These are phyloP conservation scores for Pseudozyma sp. DNA, from an alignment of 1,284 basidiomycete genomes.

Conservation along the genomic window DNA sequence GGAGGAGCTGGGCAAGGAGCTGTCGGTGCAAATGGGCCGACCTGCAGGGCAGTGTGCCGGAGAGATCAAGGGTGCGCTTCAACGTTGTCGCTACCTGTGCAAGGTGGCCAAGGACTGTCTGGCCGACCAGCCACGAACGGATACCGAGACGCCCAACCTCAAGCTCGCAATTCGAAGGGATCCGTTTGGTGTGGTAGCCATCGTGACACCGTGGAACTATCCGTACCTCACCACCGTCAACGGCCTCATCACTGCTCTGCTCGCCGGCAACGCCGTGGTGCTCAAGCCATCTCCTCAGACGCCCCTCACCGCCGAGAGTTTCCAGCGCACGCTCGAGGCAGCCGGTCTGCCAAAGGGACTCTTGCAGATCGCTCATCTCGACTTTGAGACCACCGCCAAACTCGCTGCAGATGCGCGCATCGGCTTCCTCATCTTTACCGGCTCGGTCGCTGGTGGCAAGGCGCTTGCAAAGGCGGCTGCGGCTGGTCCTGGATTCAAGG, in stretches of 20 bases:
- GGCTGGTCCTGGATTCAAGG: constrained; percentile 77
- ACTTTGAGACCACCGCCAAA: constrained; percentile 75
- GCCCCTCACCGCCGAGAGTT: constrained; percentile 84
- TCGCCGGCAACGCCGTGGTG: constrained; percentile 82
- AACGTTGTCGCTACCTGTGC: constrained; percentile 84
- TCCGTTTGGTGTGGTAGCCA: constrained; percentile 87
- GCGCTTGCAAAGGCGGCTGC: constrained; percentile 77
- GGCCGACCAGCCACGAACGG: constrained; percentile 79
- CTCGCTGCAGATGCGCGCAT: constrained; percentile 78
- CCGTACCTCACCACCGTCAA: constrained; percentile 74
- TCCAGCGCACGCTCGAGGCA: constrained; percentile 76
- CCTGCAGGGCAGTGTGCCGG: constrained; percentile 81
- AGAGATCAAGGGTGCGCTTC: constrained; percentile 83
- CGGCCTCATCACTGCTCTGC: constrained; percentile 75
- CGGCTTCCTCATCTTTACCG: constrained; percentile 89
- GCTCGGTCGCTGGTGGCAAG: constrained; percentile 79
- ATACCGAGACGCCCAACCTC: constrained; percentile 84
- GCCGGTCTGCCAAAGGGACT: constrained; percentile 83
- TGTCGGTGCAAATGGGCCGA: constrained; percentile 85
- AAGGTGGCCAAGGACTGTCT: constrained; percentile 83
- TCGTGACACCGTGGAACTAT: constrained; percentile 90
- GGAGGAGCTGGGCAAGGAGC: constrained; percentile 79
- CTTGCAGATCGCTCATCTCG: constrained; percentile 83
- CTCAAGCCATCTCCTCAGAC: constrained; percentile 96
- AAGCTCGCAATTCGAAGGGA: constrained; percentile 82